These are phyloP conservation scores for Hymenoscyphus scutula DNA, from an alignment of 2,329 filamentous ascomycete species.

Conservation along the genomic window DNA sequence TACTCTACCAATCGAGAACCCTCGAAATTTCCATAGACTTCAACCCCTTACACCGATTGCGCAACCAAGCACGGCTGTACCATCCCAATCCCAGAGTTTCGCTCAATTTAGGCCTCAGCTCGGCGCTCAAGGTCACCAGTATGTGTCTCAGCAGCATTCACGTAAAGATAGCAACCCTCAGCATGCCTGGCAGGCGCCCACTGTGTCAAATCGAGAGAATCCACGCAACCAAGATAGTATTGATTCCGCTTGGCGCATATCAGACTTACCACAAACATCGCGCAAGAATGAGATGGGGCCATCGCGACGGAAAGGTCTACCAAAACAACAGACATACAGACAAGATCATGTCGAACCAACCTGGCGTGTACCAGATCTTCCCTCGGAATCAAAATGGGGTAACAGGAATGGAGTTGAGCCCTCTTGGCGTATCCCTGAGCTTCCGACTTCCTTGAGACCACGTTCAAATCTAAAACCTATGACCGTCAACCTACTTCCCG, in stretches of 20 bases:
- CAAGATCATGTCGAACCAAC: slow-evolving; percentile 3
- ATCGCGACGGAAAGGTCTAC: background rate
- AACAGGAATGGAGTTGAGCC: slow-evolving; percentile 8
- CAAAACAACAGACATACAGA: background rate
- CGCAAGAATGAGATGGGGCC: background rate
- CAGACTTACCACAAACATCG: slow-evolving; percentile 15
- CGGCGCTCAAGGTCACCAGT: slow-evolving; percentile 31
- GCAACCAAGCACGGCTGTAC: slow-evolving; percentile 16
- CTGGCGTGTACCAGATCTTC: slow-evolving; percentile 1
- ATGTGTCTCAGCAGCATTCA: slow-evolving; percentile 28
- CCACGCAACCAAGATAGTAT: slow-evolving; percentile 24
- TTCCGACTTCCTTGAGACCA: slow-evolving; percentile 20
- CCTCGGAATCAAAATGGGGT: background rate
- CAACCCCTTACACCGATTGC: background rate
- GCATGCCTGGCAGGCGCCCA: slow-evolving; percentile 31
- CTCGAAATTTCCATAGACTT: background rate
- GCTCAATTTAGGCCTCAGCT: slow-evolving; percentile 33
- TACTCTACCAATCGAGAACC: background rate
- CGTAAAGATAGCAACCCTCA: slow-evolving; percentile 27
- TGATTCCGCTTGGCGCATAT: slow-evolving; percentile 32
- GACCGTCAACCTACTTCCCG: slow-evolving; percentile 17
- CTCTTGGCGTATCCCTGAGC: slow-evolving; percentile 21
- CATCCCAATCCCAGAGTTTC: slow-evolving; percentile 32
- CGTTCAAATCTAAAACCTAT: slow-evolving; percentile 7
- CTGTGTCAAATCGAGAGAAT: slow-evolving; percentile 9